These are phyloP conservation scores for Amphirosellinia nigrospora DNA, from an alignment of 495 filamentous ascomycete species.

Conservation along the genomic window DNA sequence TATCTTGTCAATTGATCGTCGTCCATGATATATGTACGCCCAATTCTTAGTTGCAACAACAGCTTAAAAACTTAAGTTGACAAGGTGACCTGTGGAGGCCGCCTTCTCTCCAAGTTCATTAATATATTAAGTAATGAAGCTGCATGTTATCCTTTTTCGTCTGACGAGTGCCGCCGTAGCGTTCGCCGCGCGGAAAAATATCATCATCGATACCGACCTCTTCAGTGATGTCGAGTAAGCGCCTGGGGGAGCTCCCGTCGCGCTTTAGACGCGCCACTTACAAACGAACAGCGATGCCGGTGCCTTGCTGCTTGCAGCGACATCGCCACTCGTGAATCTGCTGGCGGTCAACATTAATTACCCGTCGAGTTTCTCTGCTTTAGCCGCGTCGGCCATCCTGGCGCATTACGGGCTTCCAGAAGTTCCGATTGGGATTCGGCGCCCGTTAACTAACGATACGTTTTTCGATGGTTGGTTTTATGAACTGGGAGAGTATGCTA, in stretches of 20 bases:
- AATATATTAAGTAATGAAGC: neutral
- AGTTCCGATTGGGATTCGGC: constrained; percentile 47
- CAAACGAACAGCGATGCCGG: constrained; percentile 40
- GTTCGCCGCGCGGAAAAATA: constrained; percentile 28
- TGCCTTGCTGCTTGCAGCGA: constrained; percentile 45
- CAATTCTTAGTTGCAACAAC: neutral
- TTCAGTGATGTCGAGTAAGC: constrained; percentile 52
- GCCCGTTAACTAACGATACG: constrained; percentile 47
- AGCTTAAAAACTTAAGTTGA: too few relatives aligned
- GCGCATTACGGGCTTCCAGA: constrained; percentile 47
- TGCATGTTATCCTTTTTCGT: neutral
- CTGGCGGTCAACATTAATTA: constrained; percentile 54
- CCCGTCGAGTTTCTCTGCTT: constrained; percentile 48
- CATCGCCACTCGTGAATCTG: constrained; percentile 39
- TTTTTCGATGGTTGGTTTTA: constrained; percentile 50
- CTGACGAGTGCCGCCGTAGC: neutral
- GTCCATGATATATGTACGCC: neutral
- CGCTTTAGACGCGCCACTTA: neutral
- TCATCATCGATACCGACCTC: constrained; percentile 51
- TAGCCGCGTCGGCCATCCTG: constrained; percentile 49
- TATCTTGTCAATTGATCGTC: too few relatives aligned
- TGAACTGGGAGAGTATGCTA: constrained; percentile 35
- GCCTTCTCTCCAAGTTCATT: too few relatives aligned
- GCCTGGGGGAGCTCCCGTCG: neutral
- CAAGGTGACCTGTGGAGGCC: too few relatives aligned